These are phyloP conservation scores for Picea abies DNA, from an alignment of 83 land plant species.

Conservation along the genomic window DNA sequence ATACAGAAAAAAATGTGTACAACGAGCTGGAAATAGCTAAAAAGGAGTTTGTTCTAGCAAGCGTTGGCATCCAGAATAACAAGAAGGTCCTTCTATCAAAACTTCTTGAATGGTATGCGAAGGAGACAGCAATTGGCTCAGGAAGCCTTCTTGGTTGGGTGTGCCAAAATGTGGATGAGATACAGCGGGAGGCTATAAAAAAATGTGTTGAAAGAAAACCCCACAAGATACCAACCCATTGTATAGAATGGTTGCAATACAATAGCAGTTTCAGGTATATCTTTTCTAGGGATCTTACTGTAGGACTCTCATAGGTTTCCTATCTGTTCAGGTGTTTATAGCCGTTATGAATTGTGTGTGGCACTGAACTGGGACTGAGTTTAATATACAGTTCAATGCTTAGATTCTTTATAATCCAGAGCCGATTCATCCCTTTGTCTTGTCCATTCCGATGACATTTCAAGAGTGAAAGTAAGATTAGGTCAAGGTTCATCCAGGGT, in stretches of 20 bases:
- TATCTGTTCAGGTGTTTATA: not conserved
- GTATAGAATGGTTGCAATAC: slow-evolving; percentile 88
- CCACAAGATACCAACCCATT: slow-evolving; percentile 49
- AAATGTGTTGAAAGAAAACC: slow-evolving; percentile 47
- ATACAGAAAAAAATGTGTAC: slow-evolving; percentile 65
- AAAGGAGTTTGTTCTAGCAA: slow-evolving; percentile 74
- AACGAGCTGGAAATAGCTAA: slow-evolving; percentile 80
- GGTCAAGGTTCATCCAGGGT: not conserved
- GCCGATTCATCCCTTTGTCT: not conserved
- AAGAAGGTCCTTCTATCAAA: slow-evolving; percentile 80
- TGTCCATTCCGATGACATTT: not conserved
- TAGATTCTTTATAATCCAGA: not conserved
- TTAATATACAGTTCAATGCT: not conserved
- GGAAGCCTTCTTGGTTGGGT: slow-evolving; percentile 71
- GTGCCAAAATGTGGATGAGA: slow-evolving; percentile 54
- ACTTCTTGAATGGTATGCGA: slow-evolving; percentile 74
- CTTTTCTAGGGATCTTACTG: slow-evolving; percentile 50
- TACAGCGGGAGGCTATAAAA: slow-evolving; percentile 51
- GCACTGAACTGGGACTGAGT: not conserved
- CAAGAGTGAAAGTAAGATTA: not conserved
- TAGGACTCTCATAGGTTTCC: not conserved
- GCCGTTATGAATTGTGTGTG: not conserved
- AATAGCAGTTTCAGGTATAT: slow-evolving; percentile 75
- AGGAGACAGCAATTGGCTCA: slow-evolving; percentile 48
- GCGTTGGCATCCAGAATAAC: slow-evolving; percentile 67